Base-by-base conservation (phyloP, 306 rosid species). In the Fragaria iinumae region DNA sequence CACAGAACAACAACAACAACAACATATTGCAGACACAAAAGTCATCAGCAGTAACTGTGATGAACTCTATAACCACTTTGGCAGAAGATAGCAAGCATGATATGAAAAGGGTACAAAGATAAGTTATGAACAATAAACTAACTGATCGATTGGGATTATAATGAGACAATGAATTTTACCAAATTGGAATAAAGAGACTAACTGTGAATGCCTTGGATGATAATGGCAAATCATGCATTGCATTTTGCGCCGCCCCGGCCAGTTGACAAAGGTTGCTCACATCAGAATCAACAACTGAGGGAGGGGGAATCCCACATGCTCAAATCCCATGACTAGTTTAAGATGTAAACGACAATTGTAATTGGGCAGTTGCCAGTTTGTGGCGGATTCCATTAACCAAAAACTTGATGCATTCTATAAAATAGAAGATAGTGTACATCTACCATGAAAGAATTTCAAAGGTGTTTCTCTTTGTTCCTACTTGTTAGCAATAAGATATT, bases 301-400 rank as follows among this genome's bases (percentile, higher is more conserved):
- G 13, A 65, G 12, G 23, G 13, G 45, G 47, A 34, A 65, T 65
- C 23, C 29, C 29, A 27, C 69, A 65, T 65, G 69, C 45, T 17
- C 25, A 65, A 17, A 65, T 65, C 69, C 21, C 27, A 34, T 36
- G 69, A 65, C 47, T 65, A 65, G 25, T 36, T 65, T 8, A 63
- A 63, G 67, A 4, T 60, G 67, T 60, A 25, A 4, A 11, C 39
- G 23, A 4, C 23, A 32, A 6, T 8, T 65, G 69, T 18, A 65
- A 36, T 34, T 65, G 69, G 47, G 45, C 25, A 34, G 45, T 36
- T 64, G 23, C 69, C 45, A 36, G 45, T 64, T 16, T 36, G 45
- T 64, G 69, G 23, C 27, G 69, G 69, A 65, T 65, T 65, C 69
- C 69, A 65, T 39, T 65, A 65, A 65, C 25, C 45, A 34, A 65